These are phyloP conservation scores for Scutellaria minor DNA, from an alignment of 257 asterid species.

Conservation along the genomic window DNA sequence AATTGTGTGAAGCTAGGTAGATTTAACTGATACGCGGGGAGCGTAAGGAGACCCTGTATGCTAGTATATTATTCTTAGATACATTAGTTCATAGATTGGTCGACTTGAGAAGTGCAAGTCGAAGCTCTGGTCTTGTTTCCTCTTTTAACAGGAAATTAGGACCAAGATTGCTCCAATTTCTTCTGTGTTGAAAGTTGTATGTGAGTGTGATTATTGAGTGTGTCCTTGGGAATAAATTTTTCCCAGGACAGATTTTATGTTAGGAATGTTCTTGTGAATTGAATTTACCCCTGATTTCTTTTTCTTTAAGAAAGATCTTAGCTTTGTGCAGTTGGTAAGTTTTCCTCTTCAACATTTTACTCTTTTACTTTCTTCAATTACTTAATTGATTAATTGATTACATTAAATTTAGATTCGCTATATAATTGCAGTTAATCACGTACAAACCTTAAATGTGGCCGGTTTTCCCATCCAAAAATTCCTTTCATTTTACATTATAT, in stretches of 20 bases:
- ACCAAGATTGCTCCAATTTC: conserved; percentile 32
- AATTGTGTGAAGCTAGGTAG: conserved; percentile 42
- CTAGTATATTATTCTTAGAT: conserved; percentile 33
- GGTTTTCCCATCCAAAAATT: too few relatives aligned
- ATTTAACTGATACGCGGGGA: conserved; percentile 40
- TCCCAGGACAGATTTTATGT: conserved; percentile 46
- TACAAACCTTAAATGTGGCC: too few relatives aligned
- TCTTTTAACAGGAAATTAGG: conserved; percentile 57
- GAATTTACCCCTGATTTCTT: conserved; percentile 10
- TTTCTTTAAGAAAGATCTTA: not conserved
- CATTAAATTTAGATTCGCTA: too few relatives aligned
- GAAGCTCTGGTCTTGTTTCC: conserved; percentile 47
- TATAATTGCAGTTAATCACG: too few relatives aligned
- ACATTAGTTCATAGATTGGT: conserved; percentile 40
- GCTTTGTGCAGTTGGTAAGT: too few relatives aligned
- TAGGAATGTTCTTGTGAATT: conserved; percentile 49
- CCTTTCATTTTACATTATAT: too few relatives aligned
- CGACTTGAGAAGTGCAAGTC: conserved; percentile 45
- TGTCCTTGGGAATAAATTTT: conserved; percentile 36
- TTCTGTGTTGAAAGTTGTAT: conserved; percentile 28
- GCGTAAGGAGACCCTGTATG: conserved; percentile 41
- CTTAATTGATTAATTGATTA: too few relatives aligned
- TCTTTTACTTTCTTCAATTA: too few relatives aligned
- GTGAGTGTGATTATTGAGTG: conserved; percentile 39
- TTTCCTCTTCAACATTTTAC: too few relatives aligned